Conservation (phyloP, 805 yeast species). For the Ogataea philodendri region DNA sequence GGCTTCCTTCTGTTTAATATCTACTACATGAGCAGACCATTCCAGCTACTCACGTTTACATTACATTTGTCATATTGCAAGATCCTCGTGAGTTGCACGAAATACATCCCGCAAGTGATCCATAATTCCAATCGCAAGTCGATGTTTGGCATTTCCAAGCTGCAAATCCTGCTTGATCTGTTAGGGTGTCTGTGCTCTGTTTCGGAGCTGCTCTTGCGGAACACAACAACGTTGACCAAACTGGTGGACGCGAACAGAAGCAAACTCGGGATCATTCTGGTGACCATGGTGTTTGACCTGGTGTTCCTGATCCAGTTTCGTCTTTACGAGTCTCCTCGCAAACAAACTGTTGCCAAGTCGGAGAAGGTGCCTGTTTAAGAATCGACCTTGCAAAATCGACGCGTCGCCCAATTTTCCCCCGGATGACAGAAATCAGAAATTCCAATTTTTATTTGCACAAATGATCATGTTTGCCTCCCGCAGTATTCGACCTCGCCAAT, state of each 20-base stretch:
- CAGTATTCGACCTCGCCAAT: constrained; percentile 34
- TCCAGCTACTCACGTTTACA: constrained; percentile 38
- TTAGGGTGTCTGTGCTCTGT: constrained; percentile 41
- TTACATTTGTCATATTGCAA: constrained; percentile 43
- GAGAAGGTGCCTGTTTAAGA: constrained; percentile 4
- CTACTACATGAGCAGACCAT: constrained; percentile 7
- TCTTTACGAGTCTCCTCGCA: constrained; percentile 12
- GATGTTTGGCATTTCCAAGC: constrained; percentile 45
- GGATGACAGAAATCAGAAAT: constrained; percentile 60
- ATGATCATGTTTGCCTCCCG: constrained; percentile 5
- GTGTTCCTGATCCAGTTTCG: constrained; percentile 30
- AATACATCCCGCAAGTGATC: constrained; percentile 50
- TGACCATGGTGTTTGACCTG: constrained; percentile 33
- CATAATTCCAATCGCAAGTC: constrained; percentile 42
- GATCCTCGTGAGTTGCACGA: constrained; percentile 42
- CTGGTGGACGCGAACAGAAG: constrained; percentile 41
- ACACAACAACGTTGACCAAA: constrained; percentile 20
- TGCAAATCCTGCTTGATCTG: constrained; percentile 41
- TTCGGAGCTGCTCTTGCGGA: constrained; percentile 41
- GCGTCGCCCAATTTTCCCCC: constrained; percentile 36
- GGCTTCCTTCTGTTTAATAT: constrained; percentile 19
- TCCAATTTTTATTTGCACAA: constrained; percentile 21
- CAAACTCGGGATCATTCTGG: constrained; percentile 41
- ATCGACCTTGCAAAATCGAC: not conserved
- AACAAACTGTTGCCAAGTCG: not conserved